Conservation (phyloP, 1,284 basidiomycete genomes). For the Austropuccinia psidii region DNA sequence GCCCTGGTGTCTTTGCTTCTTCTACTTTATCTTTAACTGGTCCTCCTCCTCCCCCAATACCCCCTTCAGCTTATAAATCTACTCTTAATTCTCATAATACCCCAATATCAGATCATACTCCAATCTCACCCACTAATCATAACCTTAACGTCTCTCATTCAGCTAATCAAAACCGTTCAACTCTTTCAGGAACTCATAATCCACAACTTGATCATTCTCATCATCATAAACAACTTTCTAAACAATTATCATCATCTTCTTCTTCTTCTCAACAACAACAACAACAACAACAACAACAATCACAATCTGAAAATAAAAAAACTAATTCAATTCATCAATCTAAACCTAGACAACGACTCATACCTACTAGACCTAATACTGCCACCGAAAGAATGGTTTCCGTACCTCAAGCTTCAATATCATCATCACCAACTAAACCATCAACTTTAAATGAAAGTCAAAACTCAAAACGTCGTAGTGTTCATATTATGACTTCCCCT, state of each 20-base stretch:
- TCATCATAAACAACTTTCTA: not conserved
- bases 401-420: not conserved
- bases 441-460: not conserved
- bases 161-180: conserved; percentile 10
- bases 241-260: conserved; percentile 1
- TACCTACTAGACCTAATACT: conserved; percentile 21
- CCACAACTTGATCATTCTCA: conserved; percentile 22
- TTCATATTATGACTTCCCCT: conserved; percentile 25
- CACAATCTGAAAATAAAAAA: conserved; percentile 17
- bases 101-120: not conserved
- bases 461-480: conserved; percentile 11
- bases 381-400: conserved; percentile 16
- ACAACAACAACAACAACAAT: not conserved
- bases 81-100: conserved; percentile 8
- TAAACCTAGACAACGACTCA: conserved; percentile 24
- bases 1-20: conserved; percentile 84
- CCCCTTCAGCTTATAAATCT: conserved; percentile 41
- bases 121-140: not conserved
- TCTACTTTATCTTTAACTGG: conserved; percentile 61
- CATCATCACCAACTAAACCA: not conserved
- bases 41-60: conserved; percentile 43
- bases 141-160: not conserved
- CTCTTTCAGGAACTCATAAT: not conserved
- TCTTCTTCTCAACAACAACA: not conserved
- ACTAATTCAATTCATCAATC: too few relatives aligned